Evolutionary conservation across 257 asterid genomes (phyloP).

Genomic region (Capsicum rhomboideum): DNA sequence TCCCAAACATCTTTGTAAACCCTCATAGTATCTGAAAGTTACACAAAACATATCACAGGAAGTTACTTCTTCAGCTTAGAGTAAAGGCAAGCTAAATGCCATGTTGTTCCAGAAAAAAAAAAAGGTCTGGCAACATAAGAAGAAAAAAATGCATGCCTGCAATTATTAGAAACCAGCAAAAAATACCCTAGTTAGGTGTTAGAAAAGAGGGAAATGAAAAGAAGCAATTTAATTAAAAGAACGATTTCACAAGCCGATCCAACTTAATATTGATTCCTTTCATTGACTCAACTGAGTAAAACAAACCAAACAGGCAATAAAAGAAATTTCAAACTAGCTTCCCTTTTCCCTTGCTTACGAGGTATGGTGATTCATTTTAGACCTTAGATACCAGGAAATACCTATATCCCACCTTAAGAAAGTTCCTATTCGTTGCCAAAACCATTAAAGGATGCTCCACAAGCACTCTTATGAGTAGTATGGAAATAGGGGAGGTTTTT

Average conservation of each 20-base stretch:
- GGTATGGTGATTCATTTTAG: background rate
- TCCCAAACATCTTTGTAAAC: constrained; percentile 80
- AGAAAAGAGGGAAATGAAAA: background rate
- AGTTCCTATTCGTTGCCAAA: background rate
- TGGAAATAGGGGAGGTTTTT: background rate
- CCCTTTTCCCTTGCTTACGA: background rate
- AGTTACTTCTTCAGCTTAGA: background rate
- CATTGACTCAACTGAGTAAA: background rate
- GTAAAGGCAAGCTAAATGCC: background rate
- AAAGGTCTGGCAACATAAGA: background rate
- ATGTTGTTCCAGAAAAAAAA: background rate
- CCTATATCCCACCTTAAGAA: background rate
- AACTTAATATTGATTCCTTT: background rate
- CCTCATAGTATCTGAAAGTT: constrained; percentile 73
- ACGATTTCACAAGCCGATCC: background rate
- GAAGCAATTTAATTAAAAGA: background rate
- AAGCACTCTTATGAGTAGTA: background rate
- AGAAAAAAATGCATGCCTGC: background rate
- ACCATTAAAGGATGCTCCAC: background rate
- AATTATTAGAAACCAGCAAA: background rate
- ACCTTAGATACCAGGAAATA: background rate
- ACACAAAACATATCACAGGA: background rate
- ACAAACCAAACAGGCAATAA: background rate
- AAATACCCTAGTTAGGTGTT: background rate
- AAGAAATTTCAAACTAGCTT: background rate